Base-by-base conservation (phyloP, 1,139 yeast genomes). In the Hansenula sp. region DNA sequence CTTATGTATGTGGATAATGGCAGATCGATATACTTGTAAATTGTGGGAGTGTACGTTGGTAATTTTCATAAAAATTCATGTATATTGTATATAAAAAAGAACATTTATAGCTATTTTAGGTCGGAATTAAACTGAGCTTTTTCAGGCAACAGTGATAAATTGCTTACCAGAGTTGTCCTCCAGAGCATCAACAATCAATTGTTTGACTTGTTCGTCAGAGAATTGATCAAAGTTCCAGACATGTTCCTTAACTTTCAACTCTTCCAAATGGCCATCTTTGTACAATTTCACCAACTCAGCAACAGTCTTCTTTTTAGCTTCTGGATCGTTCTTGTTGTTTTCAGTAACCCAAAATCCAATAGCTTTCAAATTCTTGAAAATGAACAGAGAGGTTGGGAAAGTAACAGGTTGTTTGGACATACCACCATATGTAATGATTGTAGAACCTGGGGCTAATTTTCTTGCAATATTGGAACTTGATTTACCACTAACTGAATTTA, bases 321-420 rank as follows among this genome's bases (percentile, higher is more conserved):
- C 76, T 3, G 84, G 84, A 57, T 87, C 72, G 46, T 74, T 66
- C 58, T 81, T 80, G 53, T 84, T 77, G 70, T 87, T 84, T 41
- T 76, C 81, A 11, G 98, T 87, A 45, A 93, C 81, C 99, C 99
- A 93, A 69, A 86, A 93, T 0, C 99, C 99, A 36, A 82, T 79
- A 47, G 91, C 81, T 17, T 87, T 83, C 48, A 93, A 66, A 59
- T 91, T 86, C 64, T 90, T 93, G 72, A 93, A 93, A 52, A 94
- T 91, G 59, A 88, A 87, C 49, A 88, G 69, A 1, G 96, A 80
- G 1, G 97, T 89, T 36, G 98, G 97, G 47, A 93, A 67, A 16
- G 80, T 77, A 24, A 94, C 94, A 3, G 99, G 99, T 67, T 89
- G 93, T 72, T 83, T 82, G 6, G 98, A 88, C 99, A 93, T 93